phyloP scores from a whole-genome alignment of 2,329 filamentous ascomycete genomes.

The Talaromyces islandicus region DNA sequence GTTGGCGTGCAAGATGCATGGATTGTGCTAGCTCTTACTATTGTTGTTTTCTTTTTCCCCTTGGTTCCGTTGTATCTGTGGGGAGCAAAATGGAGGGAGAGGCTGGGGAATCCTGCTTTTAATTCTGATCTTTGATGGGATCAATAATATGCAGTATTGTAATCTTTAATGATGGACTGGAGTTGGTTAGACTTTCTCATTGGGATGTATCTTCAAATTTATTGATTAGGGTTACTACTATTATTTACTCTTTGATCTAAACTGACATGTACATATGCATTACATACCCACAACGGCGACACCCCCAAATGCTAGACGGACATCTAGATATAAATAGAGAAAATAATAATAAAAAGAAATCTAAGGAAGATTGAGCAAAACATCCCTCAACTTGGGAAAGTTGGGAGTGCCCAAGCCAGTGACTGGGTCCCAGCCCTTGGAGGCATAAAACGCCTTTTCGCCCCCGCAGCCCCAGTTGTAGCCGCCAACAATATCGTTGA shows the following conservation, averaged over 20 bases:
- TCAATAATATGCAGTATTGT: not conserved
- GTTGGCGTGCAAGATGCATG: not conserved
- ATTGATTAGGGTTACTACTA: not conserved
- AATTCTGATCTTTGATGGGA: not conserved
- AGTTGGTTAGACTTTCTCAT: not conserved
- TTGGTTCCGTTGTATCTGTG: not conserved
- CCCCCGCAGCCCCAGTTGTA: not conserved
- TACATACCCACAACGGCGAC: not conserved
- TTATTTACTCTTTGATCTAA: not conserved
- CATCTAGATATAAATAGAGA: too few species aligned
- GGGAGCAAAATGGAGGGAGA: not conserved
- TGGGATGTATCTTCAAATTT: not conserved
- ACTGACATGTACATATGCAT: not conserved
- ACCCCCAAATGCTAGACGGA: too few species aligned
- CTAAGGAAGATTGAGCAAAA: not conserved
- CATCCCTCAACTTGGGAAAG: not conserved
- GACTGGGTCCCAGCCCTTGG: constrained; percentile 24
- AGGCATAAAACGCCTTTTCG: not conserved
- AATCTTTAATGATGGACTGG: not conserved
- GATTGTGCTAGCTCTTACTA: not conserved
- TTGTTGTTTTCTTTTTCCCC: not conserved
- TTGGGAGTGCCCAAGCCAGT: constrained; percentile 24
- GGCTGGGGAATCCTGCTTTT: not conserved
- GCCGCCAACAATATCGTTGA: not conserved
- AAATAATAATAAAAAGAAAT: not conserved